These are phyloP conservation scores for Verticillium tricorpus DNA, from an alignment of 2,329 filamentous ascomycete genomes.

Conservation along the genomic window DNA sequence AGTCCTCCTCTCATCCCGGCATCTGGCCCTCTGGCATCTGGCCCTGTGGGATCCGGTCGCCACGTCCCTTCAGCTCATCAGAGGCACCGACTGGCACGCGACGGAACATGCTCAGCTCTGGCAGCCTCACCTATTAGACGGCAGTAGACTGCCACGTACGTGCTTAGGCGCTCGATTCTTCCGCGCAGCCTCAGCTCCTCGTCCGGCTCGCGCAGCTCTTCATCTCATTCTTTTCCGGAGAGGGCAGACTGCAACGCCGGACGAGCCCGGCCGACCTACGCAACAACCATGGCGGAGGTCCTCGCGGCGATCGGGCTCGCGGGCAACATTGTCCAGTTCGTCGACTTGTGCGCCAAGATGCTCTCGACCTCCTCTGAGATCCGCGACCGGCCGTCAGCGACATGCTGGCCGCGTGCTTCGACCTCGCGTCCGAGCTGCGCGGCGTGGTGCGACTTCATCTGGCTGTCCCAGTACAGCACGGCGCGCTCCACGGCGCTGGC, in stretches of 20 bases:
- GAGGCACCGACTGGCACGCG: too few relatives aligned
- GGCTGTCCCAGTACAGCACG: neutral
- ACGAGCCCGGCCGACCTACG: neutral
- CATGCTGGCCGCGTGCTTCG: neutral
- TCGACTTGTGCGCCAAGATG: conserved; percentile 6
- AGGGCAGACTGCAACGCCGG: too few relatives aligned
- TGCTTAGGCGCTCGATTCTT: neutral
- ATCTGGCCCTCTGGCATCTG: too few relatives aligned
- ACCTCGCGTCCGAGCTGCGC: neutral
- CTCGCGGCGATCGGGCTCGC: conserved; percentile 36
- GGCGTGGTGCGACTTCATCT: neutral
- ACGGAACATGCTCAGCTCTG: neutral
- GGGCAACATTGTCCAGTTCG: conserved; percentile 7
- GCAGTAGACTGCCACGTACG: neutral
- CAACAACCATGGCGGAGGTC: neutral
- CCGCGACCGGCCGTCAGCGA: neutral
- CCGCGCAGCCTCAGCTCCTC: too few relatives aligned
- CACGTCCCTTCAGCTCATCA: neutral
- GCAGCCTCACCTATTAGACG: neutral
- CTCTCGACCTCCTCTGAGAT: neutral
- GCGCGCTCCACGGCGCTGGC: neutral
- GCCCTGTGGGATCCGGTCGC: too few relatives aligned
- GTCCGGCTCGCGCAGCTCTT: too few relatives aligned
- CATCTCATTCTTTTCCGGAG: neutral
- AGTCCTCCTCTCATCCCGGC: too few relatives aligned